Percentiles rank a stretch among this genome's conserved stretches.
phyloP scores from a whole-genome alignment of 192 early-diverging fungal genomes.

The Podila horticola region DNA sequence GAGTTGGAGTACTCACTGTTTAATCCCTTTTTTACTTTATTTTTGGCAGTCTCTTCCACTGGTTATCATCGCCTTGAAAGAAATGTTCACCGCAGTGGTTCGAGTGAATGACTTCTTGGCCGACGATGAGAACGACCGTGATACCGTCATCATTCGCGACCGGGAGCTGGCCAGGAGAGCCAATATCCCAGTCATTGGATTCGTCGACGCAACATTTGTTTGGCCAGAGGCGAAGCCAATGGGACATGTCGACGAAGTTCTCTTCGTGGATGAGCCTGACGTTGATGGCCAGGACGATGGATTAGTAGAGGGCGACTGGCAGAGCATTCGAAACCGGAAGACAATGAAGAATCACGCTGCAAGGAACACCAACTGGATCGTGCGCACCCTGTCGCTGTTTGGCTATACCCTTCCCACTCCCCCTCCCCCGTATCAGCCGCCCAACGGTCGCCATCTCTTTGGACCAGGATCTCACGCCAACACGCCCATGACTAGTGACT shows the following conservation, averaged over 20 bases:
- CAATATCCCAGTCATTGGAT: constrained; percentile 47
- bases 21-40: not conserved
- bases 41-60: constrained; percentile 17
- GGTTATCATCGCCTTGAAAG: constrained; percentile 20
- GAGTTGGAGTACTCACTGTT: not conserved
- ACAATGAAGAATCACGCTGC: not conserved
- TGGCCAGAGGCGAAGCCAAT: constrained; percentile 33
- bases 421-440: not conserved
- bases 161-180: constrained; percentile 43
- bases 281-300: constrained; percentile 12
- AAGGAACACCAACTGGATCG: constrained; percentile 31
- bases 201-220: constrained; percentile 40
- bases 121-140: constrained; percentile 48
- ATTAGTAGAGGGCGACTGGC: not conserved
- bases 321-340: not conserved
- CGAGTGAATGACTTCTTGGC: constrained; percentile 40
- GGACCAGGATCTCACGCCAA: not conserved
- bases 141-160: constrained; percentile 40
- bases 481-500: not conserved
- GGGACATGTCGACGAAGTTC: not conserved
- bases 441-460: constrained; percentile 7
- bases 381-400: constrained; percentile 40
- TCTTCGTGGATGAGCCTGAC: constrained; percentile 46
- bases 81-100: constrained; percentile 40
- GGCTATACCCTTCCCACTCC: constrained; percentile 35